Evolutionary conservation across 1,139 yeast species (phyloP).

Genomic region (Saccharomyces pastorianus): DNA sequence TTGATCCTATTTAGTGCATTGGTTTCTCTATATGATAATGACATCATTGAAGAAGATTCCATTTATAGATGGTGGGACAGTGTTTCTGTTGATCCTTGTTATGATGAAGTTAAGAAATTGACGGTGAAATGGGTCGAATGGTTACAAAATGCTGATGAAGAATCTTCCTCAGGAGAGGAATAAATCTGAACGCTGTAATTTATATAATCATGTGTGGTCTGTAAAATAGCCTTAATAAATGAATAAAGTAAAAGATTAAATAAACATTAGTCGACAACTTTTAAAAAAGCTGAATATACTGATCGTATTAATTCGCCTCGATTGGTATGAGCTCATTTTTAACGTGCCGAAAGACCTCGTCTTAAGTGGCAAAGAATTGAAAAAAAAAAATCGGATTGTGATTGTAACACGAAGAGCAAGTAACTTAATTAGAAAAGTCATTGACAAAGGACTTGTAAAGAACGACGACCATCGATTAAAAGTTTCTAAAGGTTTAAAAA

Average conservation of each 20-base stretch:
- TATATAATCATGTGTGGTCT: neutral
- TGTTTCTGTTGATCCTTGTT: conserved; percentile 38
- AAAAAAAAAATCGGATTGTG: neutral
- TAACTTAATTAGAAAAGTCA: conserved; percentile 35
- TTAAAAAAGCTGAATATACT: neutral
- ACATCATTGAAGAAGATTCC: conserved; percentile 72
- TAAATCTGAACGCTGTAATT: neutral
- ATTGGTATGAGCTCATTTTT: neutral
- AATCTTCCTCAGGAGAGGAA: conserved; percentile 36
- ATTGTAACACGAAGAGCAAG: conserved; percentile 46
- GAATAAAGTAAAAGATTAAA: neutral
- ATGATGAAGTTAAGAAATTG: conserved; percentile 45
- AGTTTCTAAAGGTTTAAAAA: neutral
- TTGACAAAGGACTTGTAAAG: neutral
- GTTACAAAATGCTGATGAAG: conserved; percentile 86
- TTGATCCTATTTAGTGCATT: conserved; percentile 47
- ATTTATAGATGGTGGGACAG: conserved; percentile 76
- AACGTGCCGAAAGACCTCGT: conserved; percentile 1
- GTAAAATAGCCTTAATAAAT: neutral
- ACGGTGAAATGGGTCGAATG: conserved; percentile 75
- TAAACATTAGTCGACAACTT: neutral
- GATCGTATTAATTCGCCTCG: too few relatives aligned
- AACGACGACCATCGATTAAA: neutral
- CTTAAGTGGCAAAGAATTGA: neutral
- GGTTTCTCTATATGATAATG: conserved; percentile 66